Percentiles rank a stretch among this genome's conserved stretches.
Evolutionary conservation across 1,284 basidiomycete genomes (phyloP).

Genomic region (Neonothopanus nambi): DNA sequence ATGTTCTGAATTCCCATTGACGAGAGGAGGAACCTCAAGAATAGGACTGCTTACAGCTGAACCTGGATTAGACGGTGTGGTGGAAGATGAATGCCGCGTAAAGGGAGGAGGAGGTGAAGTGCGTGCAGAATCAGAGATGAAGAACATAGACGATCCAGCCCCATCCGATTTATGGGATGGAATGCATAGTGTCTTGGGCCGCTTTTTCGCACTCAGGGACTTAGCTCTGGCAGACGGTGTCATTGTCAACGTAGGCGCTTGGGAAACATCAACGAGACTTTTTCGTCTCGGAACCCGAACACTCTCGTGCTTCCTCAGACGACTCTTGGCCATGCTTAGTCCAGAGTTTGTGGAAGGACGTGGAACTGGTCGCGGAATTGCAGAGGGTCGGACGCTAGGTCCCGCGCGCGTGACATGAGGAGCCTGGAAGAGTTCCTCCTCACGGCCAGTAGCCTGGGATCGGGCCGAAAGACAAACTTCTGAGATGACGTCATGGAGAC

Average conservation of each 20-base stretch:
- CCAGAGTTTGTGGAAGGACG: slow-evolving; percentile 41
- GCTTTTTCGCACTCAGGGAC: slow-evolving; percentile 37
- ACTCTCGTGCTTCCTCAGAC: slow-evolving; percentile 65
- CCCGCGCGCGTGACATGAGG: slow-evolving; percentile 43
- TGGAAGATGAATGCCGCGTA: slow-evolving; percentile 47
- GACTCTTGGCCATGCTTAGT: slow-evolving; percentile 58
- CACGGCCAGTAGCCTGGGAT: slow-evolving; percentile 56
- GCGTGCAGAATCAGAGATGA: slow-evolving; percentile 18
- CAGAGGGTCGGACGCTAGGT: slow-evolving; percentile 33
- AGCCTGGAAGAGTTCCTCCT: slow-evolving; percentile 63
- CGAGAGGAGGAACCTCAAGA: slow-evolving; percentile 23
- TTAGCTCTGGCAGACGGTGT: slow-evolving; percentile 28
- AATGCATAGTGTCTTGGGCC: slow-evolving; percentile 47
- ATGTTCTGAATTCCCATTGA: slow-evolving; percentile 21
- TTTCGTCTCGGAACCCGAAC: slow-evolving; percentile 59
- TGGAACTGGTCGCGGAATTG: background rate
- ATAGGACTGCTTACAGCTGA: slow-evolving; percentile 38
- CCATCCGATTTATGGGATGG: slow-evolving; percentile 31
- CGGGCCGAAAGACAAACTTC: slow-evolving; percentile 62
- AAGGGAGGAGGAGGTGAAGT: slow-evolving; percentile 38
- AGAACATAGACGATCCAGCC: slow-evolving; percentile 1
- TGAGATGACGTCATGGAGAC: slow-evolving; percentile 69
- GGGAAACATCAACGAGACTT: slow-evolving; percentile 37
- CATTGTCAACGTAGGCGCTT: slow-evolving; percentile 1
- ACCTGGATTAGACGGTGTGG: slow-evolving; percentile 36